Evolutionary conservation across 2,329 filamentous ascomycete species (phyloP).

Genomic region (Cucurbitaria berberidis): DNA sequence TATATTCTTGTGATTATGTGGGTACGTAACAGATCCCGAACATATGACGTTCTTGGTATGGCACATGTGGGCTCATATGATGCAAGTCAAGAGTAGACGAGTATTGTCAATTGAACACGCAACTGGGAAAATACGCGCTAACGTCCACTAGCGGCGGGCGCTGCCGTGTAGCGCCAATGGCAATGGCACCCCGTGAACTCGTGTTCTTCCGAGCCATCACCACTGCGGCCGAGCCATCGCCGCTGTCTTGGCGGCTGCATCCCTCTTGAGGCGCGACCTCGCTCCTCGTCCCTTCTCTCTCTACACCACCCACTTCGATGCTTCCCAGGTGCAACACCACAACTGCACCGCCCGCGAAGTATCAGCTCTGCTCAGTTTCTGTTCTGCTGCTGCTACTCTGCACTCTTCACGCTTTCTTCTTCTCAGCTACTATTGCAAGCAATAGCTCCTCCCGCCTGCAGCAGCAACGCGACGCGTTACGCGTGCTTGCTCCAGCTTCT

Average conservation of each 20-base stretch:
- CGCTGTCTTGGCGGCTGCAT: not conserved
- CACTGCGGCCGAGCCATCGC: slow-evolving; percentile 5
- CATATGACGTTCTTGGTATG: too few relatives aligned
- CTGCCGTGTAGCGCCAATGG: not conserved
- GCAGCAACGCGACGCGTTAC: slow-evolving; percentile 18
- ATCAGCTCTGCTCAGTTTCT: not conserved
- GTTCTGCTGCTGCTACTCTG: slow-evolving; percentile 13
- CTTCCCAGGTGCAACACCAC: slow-evolving; percentile 4
- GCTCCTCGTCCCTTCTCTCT: not conserved
- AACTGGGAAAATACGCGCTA: not conserved
- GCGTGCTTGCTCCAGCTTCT: slow-evolving; percentile 8
- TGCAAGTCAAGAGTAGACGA: too few relatives aligned
- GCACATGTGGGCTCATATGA: too few relatives aligned
- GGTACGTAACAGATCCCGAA: too few relatives aligned
- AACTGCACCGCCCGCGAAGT: not conserved
- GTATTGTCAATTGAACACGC: too few relatives aligned
- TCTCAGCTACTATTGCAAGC: slow-evolving; percentile 12
- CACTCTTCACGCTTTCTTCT: slow-evolving; percentile 6
- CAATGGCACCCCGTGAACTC: not conserved
- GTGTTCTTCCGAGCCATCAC: slow-evolving; percentile 8
- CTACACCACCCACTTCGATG: slow-evolving; percentile 9
- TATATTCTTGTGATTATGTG: too few relatives aligned
- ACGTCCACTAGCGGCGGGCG: slow-evolving; percentile 5
- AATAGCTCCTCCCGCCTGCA: slow-evolving; percentile 4
- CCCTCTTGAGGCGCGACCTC: not conserved